phyloP scores from a whole-genome alignment of 2,329 filamentous ascomycete genomes.

The Grosmannia clavigera region DNA sequence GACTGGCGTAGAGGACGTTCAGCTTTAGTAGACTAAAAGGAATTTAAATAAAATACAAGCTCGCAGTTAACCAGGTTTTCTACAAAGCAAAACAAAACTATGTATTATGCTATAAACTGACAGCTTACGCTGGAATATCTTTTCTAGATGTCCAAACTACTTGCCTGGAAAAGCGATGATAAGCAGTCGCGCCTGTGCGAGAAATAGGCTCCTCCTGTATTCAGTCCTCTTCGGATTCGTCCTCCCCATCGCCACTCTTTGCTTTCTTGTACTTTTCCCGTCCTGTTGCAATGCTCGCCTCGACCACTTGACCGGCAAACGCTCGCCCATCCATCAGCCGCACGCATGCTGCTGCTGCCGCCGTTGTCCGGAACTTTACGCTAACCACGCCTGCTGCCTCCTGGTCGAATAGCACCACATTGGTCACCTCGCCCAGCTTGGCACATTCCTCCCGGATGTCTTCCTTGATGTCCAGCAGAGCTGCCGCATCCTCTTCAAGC shows the following conservation, averaged over 20 bases:
- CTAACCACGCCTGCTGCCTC: slow-evolving; percentile 77
- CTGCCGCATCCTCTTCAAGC: slow-evolving; percentile 71
- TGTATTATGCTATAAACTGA: not conserved
- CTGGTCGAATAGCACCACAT: slow-evolving; percentile 79
- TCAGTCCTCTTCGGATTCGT: slow-evolving; percentile 13
- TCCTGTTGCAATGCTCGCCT: slow-evolving; percentile 59
- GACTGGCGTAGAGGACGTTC: not conserved
- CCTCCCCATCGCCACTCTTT: slow-evolving; percentile 11
- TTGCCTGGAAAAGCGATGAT: not conserved
- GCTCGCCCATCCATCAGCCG: slow-evolving; percentile 65
- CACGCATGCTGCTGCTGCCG: slow-evolving; percentile 62
- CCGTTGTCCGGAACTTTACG: slow-evolving; percentile 63
- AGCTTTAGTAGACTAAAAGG: not conserved
- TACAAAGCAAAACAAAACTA: not conserved
- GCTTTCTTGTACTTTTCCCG: slow-evolving; percentile 44
- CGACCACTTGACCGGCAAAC: slow-evolving; percentile 61
- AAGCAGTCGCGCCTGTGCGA: not conserved
- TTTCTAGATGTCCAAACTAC: not conserved
- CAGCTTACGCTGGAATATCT: not conserved
- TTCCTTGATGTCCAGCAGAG: slow-evolving; percentile 82
- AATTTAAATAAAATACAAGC: not conserved
- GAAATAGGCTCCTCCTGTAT: not conserved
- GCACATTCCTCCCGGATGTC: slow-evolving; percentile 84
- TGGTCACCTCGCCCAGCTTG: slow-evolving; percentile 79
- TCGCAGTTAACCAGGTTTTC: not conserved